These are phyloP conservation scores for Phytophthora quininea DNA, from an alignment of 352 stramenopile genomes.

Conservation along the genomic window DNA sequence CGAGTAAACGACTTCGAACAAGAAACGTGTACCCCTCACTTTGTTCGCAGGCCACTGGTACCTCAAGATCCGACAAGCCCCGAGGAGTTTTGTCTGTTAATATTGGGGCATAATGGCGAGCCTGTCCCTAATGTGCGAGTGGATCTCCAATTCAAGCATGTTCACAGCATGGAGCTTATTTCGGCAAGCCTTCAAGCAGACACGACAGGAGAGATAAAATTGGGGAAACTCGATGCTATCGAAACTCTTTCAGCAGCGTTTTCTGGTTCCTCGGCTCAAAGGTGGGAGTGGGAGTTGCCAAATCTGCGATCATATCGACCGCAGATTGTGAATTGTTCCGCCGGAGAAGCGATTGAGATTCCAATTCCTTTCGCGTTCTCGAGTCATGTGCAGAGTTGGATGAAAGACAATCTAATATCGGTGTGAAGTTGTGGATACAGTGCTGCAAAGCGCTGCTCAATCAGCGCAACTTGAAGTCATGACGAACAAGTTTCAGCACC, in stretches of 20 bases:
- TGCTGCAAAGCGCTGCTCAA: slow-evolving; percentile 31
- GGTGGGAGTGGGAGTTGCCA: slow-evolving; percentile 52
- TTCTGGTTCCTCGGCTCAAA: not conserved
- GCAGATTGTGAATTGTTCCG: slow-evolving; percentile 40
- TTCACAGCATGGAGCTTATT: slow-evolving; percentile 29
- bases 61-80: slow-evolving; percentile 17
- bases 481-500: slow-evolving; percentile 23
- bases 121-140: slow-evolving; percentile 33
- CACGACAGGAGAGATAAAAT: slow-evolving; percentile 39
- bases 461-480: slow-evolving; percentile 19
- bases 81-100: slow-evolving; percentile 39
- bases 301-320: slow-evolving; percentile 41
- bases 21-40: slow-evolving; percentile 44
- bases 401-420: slow-evolving; percentile 26
- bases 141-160: slow-evolving; percentile 31
- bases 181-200: slow-evolving; percentile 34
- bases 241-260: slow-evolving; percentile 23
- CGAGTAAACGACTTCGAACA: slow-evolving; percentile 36
- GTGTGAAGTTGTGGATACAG: slow-evolving; percentile 35
- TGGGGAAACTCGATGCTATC: slow-evolving; percentile 39
- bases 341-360: slow-evolving; percentile 38
- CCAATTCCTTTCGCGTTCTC: slow-evolving; percentile 41
- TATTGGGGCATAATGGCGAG: slow-evolving; percentile 63
- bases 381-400: slow-evolving; percentile 34
- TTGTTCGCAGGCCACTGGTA: slow-evolving; percentile 29